Conservation (phyloP, 225 moss, liverwort and hornwort species). For the Takakia lepidozioides region DNA sequence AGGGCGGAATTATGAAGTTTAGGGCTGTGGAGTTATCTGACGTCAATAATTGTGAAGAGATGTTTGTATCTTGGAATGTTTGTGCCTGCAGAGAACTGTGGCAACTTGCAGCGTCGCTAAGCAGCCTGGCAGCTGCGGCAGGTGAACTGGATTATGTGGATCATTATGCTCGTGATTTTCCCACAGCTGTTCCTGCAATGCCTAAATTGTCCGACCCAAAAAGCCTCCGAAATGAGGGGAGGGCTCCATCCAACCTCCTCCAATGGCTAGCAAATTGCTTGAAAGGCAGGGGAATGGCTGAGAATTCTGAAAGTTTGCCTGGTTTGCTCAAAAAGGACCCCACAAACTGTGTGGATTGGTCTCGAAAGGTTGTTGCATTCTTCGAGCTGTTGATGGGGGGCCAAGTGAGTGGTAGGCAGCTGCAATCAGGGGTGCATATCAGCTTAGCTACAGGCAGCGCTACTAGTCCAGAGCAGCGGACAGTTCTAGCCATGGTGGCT, state of each 20-base stretch:
- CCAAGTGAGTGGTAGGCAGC: conserved; percentile 25
- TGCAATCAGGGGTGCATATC: conserved; percentile 61
- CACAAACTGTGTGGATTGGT: conserved; percentile 76
- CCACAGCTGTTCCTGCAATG: conserved; percentile 58
- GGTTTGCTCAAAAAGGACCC: conserved; percentile 47
- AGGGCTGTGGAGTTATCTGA: no score
- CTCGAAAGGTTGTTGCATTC: conserved; percentile 90
- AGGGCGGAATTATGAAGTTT: no score
- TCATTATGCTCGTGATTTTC: conserved; percentile 91
- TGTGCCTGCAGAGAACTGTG: conserved; percentile 86
- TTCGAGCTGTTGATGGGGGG: conserved; percentile 74
- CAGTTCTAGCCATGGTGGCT: conserved; percentile 94
- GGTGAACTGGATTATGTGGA: conserved; percentile 92
- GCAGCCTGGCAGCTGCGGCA: conserved; percentile 76
- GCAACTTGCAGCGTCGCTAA: conserved; percentile 76
- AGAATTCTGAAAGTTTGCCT: conserved; percentile 49
- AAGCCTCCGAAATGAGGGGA: conserved; percentile 35
- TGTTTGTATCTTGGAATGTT: no score
- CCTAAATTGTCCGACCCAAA: conserved; percentile 34
- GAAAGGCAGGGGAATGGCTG: conserved; percentile 29
- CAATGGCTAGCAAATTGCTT: conserved; percentile 77
- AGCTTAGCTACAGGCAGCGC: conserved; percentile 58
- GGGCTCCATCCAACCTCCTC: conserved; percentile 62
- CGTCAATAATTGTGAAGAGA: no score
- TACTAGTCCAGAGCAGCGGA: conserved; percentile 71